Evolutionary conservation across 345 rosid species (phyloP).

Genomic region (Bruguiera parviflora): DNA sequence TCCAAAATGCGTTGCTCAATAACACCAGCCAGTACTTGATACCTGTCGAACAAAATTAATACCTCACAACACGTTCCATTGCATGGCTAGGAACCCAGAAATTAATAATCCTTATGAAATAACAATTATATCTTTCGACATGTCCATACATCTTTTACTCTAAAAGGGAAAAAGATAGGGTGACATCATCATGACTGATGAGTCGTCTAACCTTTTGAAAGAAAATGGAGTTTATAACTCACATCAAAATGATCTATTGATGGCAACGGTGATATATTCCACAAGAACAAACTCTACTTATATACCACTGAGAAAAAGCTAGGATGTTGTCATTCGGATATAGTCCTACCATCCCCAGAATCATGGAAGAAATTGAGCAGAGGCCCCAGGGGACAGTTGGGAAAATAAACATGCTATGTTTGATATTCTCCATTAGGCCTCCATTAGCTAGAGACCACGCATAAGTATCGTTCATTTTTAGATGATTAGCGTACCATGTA

Average conservation of each 20-base stretch:
- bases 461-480: not conserved
- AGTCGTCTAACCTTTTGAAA: not conserved
- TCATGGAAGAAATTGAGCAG: not conserved
- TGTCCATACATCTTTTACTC: no score
- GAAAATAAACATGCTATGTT: not conserved
- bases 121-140: no score
- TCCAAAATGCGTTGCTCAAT: slow-evolving; percentile 91
- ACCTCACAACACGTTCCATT: slow-evolving; percentile 4
- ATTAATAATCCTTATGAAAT: not conserved
- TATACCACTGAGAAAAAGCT: not conserved
- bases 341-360: not conserved
- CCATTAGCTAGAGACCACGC: not conserved
- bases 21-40: slow-evolving; percentile 94
- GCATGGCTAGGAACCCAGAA: not conserved
- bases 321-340: no score
- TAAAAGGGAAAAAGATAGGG: no score
- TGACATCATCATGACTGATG: no score
- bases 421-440: not conserved
- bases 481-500: not conserved
- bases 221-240: not conserved
- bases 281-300: no score
- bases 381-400: not conserved
- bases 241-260: not conserved
- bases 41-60: slow-evolving; percentile 45
- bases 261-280: not conserved